Base-by-base conservation (phyloP, 768 basidiomycete genomes). In the Naganishia friedmannii region DNA sequence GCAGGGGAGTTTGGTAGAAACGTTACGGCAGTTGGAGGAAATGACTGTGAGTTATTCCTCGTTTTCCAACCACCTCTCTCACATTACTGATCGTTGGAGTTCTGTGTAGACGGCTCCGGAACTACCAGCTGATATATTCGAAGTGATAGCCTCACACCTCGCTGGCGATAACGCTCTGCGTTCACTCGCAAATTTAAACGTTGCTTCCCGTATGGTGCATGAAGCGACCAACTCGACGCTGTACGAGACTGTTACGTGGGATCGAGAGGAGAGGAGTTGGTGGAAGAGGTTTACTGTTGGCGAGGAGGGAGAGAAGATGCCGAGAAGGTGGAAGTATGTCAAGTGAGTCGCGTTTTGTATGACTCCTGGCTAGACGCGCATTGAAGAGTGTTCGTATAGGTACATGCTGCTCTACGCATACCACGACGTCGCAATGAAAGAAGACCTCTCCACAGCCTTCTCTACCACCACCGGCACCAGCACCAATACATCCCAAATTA, bases 371-470 rank as follows among this genome's bases (percentile, higher is more conserved):
- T 17, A 13, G 15, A 17, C 42, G 42, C 15, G 42, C 2, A 13
- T 13, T 42, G 42, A 42, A 8, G 15, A 42, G 9, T 42, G 42
- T 42, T 37, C 15, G 42, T 15, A 13, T 37, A 63, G 60, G 60
- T 63, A 28, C 39, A 63, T 63, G 60, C 60, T 63, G 21, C 60
- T 63, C 42, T 63, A 63, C 39, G 60, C 60, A 21, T 63, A 63
- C 23, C 60, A 63, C 39, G 60, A 63, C 26, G 21, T 63, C 13
- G 23, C 60, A 12, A 19, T 63, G 21, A n/a, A 42, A 42, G 60
- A 63, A 34, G 60, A 63, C 39, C 39, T 63, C 17, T 15, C 37
- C 46, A 8, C 60, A 10, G 60, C 60, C 23, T 34, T 63, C 26
- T 26, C 26, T 21, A 4, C 42, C 2, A 42, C 42, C 9, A 42